Conservation (phyloP, 257 asterid genomes). For the Jasminum sambac region DNA sequence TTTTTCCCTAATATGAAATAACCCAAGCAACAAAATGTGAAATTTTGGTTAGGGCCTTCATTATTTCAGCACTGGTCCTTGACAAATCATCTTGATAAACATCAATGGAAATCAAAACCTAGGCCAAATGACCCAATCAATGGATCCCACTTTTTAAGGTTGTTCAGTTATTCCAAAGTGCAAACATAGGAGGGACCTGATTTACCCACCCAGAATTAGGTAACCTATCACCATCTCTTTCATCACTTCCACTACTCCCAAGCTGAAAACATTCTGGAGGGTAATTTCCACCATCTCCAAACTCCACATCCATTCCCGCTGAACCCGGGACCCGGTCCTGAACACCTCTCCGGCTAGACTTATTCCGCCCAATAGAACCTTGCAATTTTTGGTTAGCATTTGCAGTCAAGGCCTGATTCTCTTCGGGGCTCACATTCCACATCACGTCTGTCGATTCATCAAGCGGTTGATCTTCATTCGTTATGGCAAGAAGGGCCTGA, state of each 20-base stretch:
- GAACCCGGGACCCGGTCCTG: slow-evolving; percentile 17
- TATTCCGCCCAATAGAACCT: slow-evolving; percentile 23
- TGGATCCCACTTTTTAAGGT: not conserved
- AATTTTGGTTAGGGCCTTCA: too few species aligned
- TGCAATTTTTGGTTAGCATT: slow-evolving; percentile 14
- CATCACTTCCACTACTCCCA: slow-evolving; percentile 25
- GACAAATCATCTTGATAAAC: too few species aligned
- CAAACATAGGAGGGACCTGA: slow-evolving; percentile 57
- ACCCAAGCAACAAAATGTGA: too few species aligned
- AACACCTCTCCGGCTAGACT: slow-evolving; percentile 30
- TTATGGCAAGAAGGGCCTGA: slow-evolving; percentile 36
- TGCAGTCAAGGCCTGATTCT: not conserved
- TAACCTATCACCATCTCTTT: slow-evolving; percentile 17
- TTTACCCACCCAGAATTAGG: slow-evolving; percentile 40
- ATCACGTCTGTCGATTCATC: slow-evolving; percentile 43
- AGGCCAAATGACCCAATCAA: slow-evolving; percentile 6
- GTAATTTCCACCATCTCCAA: slow-evolving; percentile 36
- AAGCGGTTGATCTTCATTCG: slow-evolving; percentile 36
- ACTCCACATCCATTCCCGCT: slow-evolving; percentile 30
- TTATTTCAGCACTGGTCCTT: too few species aligned
- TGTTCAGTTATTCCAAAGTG: slow-evolving; percentile 60
- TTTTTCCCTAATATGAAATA: too few species aligned
- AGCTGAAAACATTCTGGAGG: slow-evolving; percentile 32
- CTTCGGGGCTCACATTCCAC: slow-evolving; percentile 38
- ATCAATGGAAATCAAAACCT: not conserved